Evolutionary conservation across 352 stramenopile species (phyloP).

Genomic region (Phytophthora sp.): DNA sequence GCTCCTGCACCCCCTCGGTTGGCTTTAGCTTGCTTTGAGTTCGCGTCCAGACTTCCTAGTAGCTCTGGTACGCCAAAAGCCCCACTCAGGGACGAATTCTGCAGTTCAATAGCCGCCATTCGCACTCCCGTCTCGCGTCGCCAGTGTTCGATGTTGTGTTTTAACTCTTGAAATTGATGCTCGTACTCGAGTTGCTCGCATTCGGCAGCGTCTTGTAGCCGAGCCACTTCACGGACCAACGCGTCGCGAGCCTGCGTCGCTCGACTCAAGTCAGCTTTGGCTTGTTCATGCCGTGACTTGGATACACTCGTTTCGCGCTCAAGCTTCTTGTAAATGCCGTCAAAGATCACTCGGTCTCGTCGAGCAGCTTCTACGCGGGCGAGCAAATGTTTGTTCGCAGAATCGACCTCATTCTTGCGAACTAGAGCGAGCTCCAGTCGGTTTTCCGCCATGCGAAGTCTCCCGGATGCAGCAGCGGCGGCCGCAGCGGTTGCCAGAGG

Average conservation of each 20-base stretch:
- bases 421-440: slow-evolving; percentile 76
- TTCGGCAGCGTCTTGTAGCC: slow-evolving; percentile 56
- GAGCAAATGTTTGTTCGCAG: slow-evolving; percentile 80
- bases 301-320: slow-evolving; percentile 72
- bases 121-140: slow-evolving; percentile 40
- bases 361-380: slow-evolving; percentile 73
- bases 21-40: slow-evolving; percentile 32
- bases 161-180: slow-evolving; percentile 67
- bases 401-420: slow-evolving; percentile 85
- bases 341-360: slow-evolving; percentile 77
- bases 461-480: slow-evolving; percentile 50
- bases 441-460: slow-evolving; percentile 70
- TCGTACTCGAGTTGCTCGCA: slow-evolving; percentile 66
- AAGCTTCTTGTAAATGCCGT: slow-evolving; percentile 88
- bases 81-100: slow-evolving; percentile 8
- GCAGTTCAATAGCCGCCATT: slow-evolving; percentile 15
- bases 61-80: slow-evolving; percentile 26
- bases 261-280: slow-evolving; percentile 48
- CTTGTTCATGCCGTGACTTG: slow-evolving; percentile 55
- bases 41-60: slow-evolving; percentile 14
- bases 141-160: slow-evolving; percentile 58
- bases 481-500: slow-evolving; percentile 38
- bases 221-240: slow-evolving; percentile 52
- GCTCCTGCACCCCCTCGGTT: slow-evolving; percentile 27
- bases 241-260: slow-evolving; percentile 52